These are phyloP conservation scores for Aspergillus carbonarius DNA, from an alignment of 2,329 filamentous ascomycete species.

Conservation along the genomic window DNA sequence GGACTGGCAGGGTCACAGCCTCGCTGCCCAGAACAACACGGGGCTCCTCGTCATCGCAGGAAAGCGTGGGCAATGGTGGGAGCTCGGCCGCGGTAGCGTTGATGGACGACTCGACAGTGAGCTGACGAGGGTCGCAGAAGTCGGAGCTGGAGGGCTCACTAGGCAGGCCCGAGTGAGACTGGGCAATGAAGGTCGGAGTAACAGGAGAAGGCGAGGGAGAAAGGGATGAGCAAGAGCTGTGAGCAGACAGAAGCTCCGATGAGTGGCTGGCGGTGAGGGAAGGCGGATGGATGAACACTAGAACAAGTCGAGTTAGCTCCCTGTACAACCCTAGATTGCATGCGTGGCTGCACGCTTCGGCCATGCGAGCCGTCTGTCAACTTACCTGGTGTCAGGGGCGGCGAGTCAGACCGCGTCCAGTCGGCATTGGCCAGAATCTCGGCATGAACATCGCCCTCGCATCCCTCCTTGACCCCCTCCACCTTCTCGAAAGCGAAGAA, in stretches of 20 bases:
- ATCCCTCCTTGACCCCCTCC: slow-evolving; percentile 67
- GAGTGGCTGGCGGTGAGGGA: slow-evolving; percentile 62
- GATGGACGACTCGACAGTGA: slow-evolving; percentile 66
- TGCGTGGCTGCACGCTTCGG: slow-evolving; percentile 9
- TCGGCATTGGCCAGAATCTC: slow-evolving; percentile 73
- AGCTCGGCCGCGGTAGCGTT: slow-evolving; percentile 58
- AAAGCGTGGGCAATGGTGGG: slow-evolving; percentile 56
- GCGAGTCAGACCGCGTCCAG: slow-evolving; percentile 75
- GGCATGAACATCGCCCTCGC: slow-evolving; percentile 67
- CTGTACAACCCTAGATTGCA: slow-evolving; percentile 15
- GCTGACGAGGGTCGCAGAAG: slow-evolving; percentile 88
- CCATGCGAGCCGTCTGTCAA: slow-evolving; percentile 23
- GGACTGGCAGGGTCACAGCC: slow-evolving; percentile 37
- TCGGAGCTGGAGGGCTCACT: slow-evolving; percentile 69
- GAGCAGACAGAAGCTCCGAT: slow-evolving; percentile 70
- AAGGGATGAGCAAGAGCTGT: slow-evolving; percentile 72
- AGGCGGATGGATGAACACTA: slow-evolving; percentile 66
- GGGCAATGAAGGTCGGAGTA: slow-evolving; percentile 70
- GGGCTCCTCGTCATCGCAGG: slow-evolving; percentile 44
- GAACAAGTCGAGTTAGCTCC: slow-evolving; percentile 27
- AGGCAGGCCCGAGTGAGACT: slow-evolving; percentile 65
- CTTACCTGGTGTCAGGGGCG: slow-evolving; percentile 89
- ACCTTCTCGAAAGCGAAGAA: slow-evolving; percentile 71
- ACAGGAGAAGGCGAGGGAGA: slow-evolving; percentile 84
- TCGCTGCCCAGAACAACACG: slow-evolving; percentile 38